phyloP scores from a whole-genome alignment of 108 stramenopile species.

The Skeletonema grethae region DNA sequence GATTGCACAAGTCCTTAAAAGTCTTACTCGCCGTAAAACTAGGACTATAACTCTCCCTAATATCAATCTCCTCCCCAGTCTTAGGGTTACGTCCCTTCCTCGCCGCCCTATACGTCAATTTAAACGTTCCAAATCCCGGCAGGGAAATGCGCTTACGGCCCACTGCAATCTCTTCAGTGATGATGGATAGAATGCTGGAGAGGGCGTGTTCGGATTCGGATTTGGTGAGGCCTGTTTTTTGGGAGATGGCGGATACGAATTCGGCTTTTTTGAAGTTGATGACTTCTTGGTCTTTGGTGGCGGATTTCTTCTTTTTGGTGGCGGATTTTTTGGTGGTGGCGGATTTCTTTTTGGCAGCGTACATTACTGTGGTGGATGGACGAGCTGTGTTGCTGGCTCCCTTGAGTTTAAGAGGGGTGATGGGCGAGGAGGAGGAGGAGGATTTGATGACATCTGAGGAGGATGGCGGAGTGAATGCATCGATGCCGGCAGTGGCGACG shows the following conservation, averaged over 20 bases:
- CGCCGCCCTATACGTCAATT: constrained; percentile 70
- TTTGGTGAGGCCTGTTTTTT: constrained; percentile 82
- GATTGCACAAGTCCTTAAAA: constrained; percentile 86
- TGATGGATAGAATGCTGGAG: constrained; percentile 43
- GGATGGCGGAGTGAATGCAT: background rate
- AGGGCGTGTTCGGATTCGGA: constrained; percentile 72
- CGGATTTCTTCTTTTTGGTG: background rate
- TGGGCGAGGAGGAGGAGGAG: background rate
- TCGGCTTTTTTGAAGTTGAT: constrained; percentile 82
- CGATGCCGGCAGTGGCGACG: background rate
- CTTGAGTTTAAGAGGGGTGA: background rate
- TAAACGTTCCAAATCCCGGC: constrained; percentile 91
- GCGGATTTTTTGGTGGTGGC: background rate
- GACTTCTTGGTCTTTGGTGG: constrained; percentile 26
- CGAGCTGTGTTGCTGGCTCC: background rate
- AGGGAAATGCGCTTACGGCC: constrained; percentile 72
- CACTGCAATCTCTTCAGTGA: constrained; percentile 51
- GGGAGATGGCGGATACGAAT: constrained; percentile 68
- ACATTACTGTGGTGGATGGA: background rate
- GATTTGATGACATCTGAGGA: background rate
- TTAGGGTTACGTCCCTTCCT: constrained; percentile 91
- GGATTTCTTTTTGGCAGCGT: background rate
- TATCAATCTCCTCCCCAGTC: constrained; percentile 88
- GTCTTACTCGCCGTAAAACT: constrained; percentile 84
- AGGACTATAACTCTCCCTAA: constrained; percentile 71